Base-by-base conservation (phyloP, 768 basidiomycete genomes). In the Cystofilobasidium ferigula region DNA sequence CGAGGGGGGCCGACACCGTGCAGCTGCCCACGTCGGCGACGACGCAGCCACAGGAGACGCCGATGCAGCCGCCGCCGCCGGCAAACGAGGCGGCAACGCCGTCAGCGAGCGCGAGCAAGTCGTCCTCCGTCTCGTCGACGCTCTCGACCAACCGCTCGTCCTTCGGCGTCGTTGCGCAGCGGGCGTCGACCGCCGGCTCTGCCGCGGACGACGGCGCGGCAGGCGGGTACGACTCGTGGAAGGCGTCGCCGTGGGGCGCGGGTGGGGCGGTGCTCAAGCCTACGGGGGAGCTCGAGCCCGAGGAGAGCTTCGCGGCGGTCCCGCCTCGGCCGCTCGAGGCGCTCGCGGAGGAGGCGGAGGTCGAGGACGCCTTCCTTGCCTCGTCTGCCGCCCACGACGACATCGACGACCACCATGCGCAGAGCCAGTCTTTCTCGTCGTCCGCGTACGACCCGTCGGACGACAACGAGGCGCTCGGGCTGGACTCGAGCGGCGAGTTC, bases 391-490 rank as follows among this genome's bases (percentile, higher is more conserved):
- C n/a, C n/a, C n/a, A n/a, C n/a, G 30, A 32, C 20, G 35, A 22
- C n/a, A 56, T 36, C 13, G 57, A 30, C 48, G 36, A 58, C 56
- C 32, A 58, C 12, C 8, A 30, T 32, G 57, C 13, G 38, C 38
- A 10, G 22, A 9, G 48, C 53, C 60, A 6, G 53, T 60, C 48
- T 13, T 36, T n/a, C 35, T 47, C 42, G 40, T 51, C 53, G 61
- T 67, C 51, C 60, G 61, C 47, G 53, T 54, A 54, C 30, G 51
- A 54, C 30, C 13, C 32, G 5, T 54, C 51, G 36, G 65, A 67
- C 42, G 65, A 67, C 65, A 67, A 67, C 48, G 53, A 56, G 40
- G 65, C 65, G 5, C 42, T 67, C 22, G 65, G 65, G 4, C 45
- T 67, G 30, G 60, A 62, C 42, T 14, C 53, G 32, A 60, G 38